phyloP scores from a whole-genome alignment of 2,329 filamentous ascomycete genomes.

The Ascochyta pisi region DNA sequence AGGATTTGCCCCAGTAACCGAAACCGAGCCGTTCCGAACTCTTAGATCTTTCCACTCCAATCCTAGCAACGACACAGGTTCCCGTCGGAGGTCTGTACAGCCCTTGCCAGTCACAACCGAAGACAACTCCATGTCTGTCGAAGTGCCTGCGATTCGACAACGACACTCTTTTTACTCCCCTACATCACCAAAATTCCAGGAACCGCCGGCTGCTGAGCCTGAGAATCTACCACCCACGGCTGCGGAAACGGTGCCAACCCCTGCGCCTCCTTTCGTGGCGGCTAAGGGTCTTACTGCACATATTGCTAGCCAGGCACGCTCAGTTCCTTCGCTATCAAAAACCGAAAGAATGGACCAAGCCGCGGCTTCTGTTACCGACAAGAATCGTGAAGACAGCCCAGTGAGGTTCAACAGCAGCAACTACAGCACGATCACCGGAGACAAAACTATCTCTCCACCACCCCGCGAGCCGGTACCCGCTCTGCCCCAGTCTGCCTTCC shows the following conservation, averaged over 20 bases:
- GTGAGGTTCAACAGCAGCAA: conserved; percentile 33
- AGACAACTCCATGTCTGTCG: conserved; percentile 33
- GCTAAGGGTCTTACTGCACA: conserved; percentile 16
- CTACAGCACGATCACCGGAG: conserved; percentile 36
- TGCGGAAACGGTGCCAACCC: not conserved
- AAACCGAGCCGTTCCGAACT: conserved; percentile 39
- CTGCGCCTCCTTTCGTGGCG: not conserved
- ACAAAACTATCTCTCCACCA: conserved; percentile 38
- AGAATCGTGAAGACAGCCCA: conserved; percentile 27
- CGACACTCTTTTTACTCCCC: conserved; percentile 43
- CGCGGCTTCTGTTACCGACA: conserved; percentile 1
- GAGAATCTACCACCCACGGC: not conserved
- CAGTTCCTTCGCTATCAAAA: not conserved
- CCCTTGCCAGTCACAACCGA: conserved; percentile 47
- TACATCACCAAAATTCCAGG: conserved; percentile 31
- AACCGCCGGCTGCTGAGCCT: conserved; percentile 15
- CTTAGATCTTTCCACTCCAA: conserved; percentile 50
- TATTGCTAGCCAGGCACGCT: conserved; percentile 12
- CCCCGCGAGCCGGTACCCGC: conserved; percentile 35
- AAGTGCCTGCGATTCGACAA: conserved; percentile 25
- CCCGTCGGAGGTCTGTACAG: conserved; percentile 49
- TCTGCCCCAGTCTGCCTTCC: conserved; percentile 32
- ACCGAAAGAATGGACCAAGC: not conserved
- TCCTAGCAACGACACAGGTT: conserved; percentile 37
- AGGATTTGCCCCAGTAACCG: conserved; percentile 19